Evolutionary conservation across 441 rosid species (phyloP).

Genomic region (Erysimum cheiri): DNA sequence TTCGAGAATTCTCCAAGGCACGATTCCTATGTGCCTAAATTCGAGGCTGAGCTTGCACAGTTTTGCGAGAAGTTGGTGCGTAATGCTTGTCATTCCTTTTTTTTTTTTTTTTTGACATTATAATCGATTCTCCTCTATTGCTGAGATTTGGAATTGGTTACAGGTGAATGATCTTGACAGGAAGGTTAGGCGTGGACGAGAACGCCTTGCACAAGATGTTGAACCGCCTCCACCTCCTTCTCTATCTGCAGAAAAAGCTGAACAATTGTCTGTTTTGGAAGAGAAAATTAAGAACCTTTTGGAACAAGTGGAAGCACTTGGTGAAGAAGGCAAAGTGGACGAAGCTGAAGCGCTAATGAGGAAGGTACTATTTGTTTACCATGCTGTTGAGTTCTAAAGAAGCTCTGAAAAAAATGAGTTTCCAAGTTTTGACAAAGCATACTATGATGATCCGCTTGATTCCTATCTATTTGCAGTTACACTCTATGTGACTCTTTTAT

Average conservation of each 20-base stretch:
- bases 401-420: neutral
- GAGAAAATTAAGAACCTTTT: constrained; percentile 89
- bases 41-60: constrained; percentile 92
- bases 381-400: constrained; percentile 1
- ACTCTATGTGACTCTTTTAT: neutral
- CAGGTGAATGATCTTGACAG: constrained; percentile 97
- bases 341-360: constrained; percentile 99
- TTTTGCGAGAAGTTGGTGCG: constrained; percentile 94
- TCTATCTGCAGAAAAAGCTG: constrained; percentile 79
- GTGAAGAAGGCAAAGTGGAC: constrained; percentile 98
- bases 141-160: constrained; percentile 19
- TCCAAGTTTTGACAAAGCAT: constrained; percentile 5
- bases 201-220: constrained; percentile 86
- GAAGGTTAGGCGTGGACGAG: constrained; percentile 95
- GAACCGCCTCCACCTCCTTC: constrained; percentile 82
- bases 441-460: constrained; percentile 18
- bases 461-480: neutral
- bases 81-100: constrained; percentile 31
- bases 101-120: neutral
- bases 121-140: neutral
- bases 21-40: constrained; percentile 70
- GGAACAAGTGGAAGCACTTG: constrained; percentile 96
- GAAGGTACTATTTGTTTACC: constrained; percentile 58
- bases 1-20: constrained; percentile 92
- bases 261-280: constrained; percentile 83